A percentile compares a stretch with the other conserved stretches of the same genome.
These are phyloP conservation scores for Paecilomyces dactylethromorphus DNA, from an alignment of 2,329 filamentous ascomycete species.

Conservation along the genomic window DNA sequence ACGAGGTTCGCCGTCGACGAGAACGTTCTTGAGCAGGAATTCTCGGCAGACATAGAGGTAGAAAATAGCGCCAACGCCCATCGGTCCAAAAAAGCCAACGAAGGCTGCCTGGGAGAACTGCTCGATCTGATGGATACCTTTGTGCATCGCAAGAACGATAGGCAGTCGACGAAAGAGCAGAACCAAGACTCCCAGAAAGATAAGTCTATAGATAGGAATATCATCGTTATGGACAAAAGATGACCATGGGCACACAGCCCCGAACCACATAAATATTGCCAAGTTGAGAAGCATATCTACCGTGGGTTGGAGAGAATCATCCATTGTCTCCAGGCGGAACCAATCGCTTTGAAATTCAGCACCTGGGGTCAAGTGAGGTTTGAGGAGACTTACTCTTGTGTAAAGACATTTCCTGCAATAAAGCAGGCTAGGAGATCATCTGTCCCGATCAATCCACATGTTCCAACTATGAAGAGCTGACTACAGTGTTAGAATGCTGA, in stretches of 20 bases:
- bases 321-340: conserved; percentile 82
- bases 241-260: conserved; percentile 75
- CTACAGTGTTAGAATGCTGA: conserved; percentile 6
- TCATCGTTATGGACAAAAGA: conserved; percentile 61
- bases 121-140: conserved; percentile 72
- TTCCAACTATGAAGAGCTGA: conserved; percentile 74
- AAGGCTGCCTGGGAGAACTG: conserved; percentile 69
- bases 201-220: conserved; percentile 66
- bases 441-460: conserved; percentile 77
- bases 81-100: conserved; percentile 88
- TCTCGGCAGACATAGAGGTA: conserved; percentile 78
- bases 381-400: conserved; percentile 59
- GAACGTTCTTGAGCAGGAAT: conserved; percentile 54
- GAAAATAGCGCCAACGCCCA: conserved; percentile 84
- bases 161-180: conserved; percentile 72
- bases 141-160: conserved; percentile 66
- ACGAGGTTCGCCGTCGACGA: conserved; percentile 54
- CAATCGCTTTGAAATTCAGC: conserved; percentile 54
- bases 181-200: conserved; percentile 68
- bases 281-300: conserved; percentile 93
- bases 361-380: not conserved
- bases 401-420: conserved; percentile 84
- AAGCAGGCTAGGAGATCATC: conserved; percentile 91
- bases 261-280: conserved; percentile 84
- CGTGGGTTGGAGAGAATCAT: conserved; percentile 88